Evolutionary conservation across 257 asterid species (phyloP), one percentile per base, ranked within the genome.

Genomic region (Fraxinus cuspidata): DNA sequence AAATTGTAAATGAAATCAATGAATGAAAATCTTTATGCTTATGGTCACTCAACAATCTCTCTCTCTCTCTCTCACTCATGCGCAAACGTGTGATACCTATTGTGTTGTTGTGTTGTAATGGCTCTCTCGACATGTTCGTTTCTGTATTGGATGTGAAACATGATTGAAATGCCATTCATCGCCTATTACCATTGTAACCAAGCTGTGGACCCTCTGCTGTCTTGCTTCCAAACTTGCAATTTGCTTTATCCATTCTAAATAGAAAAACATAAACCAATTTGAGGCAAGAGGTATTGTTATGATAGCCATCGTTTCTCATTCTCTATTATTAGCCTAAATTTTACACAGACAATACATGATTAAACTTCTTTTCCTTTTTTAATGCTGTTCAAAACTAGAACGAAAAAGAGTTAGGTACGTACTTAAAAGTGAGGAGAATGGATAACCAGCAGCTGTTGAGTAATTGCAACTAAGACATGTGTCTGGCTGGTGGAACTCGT

Each of bases 401-500:
- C 7, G 16, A 47, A 47, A 47, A 47, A 1, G 58, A 7, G 4
- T 4, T 47, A 47, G 21, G 8, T 13, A 47, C 2, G 0, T n/a
- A 29, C 51, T 70, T 47, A 23, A 35, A 72, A 25, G 44, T 76
- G 74, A 67, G 63, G 60, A 58, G 72, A 76, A 79, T 72, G 44
- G 35, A 28, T 38, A 56, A 53, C 63, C 10, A 35, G 60, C 60
- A 9, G 35, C 56, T 68, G 25, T n/a, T 19, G 21, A 11, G 74
- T 76, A 34, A 44, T 35, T 12, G 42, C 18, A 19, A 37, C 75
- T 51, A 51, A 74, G 51, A 31, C 13, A 60, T 49, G 37, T 72
- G 58, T 51, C 18, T 38, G 71, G 72, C 32, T 53, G 58, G 56
- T 66, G 42, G 25, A 49, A 51, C 21, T 35, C 53, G 10, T 12